Evolutionary conservation across 345 rosid species (phyloP).

Genomic region (Microthlaspi erraticum): DNA sequence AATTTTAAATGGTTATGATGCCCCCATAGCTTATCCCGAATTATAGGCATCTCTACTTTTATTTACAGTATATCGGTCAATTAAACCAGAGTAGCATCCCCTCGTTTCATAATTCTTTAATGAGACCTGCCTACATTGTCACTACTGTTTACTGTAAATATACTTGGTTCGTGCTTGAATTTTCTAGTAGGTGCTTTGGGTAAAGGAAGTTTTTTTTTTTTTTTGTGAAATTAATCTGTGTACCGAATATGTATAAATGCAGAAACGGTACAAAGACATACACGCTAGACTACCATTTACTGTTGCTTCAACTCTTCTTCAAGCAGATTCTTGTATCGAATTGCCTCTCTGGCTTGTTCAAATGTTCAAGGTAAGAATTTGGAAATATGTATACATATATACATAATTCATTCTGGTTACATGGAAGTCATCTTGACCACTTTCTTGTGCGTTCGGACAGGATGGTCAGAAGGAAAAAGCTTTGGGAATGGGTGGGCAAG

Average conservation of each 20-base stretch:
- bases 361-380: constrained; percentile 85
- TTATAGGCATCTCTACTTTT: constrained; percentile 4
- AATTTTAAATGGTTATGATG: constrained; percentile 4
- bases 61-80: constrained; percentile 7
- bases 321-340: constrained; percentile 75
- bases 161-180: constrained; percentile 15
- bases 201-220: background rate
- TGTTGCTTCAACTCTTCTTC: constrained; percentile 94
- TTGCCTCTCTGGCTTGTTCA: constrained; percentile 94
- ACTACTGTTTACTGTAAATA: background rate
- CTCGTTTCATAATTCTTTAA: background rate
- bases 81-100: constrained; percentile 1
- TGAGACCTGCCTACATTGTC: constrained; percentile 7
- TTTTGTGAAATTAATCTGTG: background rate
- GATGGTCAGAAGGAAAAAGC: constrained; percentile 62
- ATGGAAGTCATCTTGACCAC: constrained; percentile 18
- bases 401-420: constrained; percentile 12
- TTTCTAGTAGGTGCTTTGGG: constrained; percentile 20
- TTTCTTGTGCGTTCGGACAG: constrained; percentile 46
- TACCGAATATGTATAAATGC: constrained; percentile 42
- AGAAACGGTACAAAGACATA: constrained; percentile 71
- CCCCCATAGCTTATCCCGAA: background rate
- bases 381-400: constrained; percentile 6
- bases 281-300: constrained; percentile 82
- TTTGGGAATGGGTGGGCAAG: constrained; percentile 83